phyloP scores from a whole-genome alignment of 140 eudicot species.

The Senecio squalidus region DNA sequence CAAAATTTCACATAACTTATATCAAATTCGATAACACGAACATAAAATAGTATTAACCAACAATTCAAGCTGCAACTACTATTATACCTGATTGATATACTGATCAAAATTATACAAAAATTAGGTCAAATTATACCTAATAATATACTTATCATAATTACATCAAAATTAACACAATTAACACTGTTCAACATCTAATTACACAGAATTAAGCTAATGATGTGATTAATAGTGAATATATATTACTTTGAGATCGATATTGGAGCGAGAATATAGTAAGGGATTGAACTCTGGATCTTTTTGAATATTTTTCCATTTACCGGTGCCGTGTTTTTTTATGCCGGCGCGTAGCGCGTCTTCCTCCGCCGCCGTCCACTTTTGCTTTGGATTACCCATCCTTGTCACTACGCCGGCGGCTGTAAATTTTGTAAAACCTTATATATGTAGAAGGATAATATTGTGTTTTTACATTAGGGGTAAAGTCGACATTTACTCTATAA shows the following conservation, averaged over 20 bases:
- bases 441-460: too few species aligned
- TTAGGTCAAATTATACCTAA: background rate
- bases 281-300: constrained; percentile 69
- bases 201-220: background rate
- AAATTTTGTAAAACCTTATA: too few species aligned
- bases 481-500: too few species aligned
- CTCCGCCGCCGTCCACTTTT: constrained; percentile 87
- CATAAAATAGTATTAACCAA: too few species aligned
- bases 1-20: background rate
- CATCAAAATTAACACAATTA: background rate
- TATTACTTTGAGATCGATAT: constrained; percentile 83
- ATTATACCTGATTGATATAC: background rate
- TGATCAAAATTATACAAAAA: background rate
- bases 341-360: constrained; percentile 91
- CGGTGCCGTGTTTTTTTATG: constrained; percentile 78
- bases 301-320: constrained; percentile 82
- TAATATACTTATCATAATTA: background rate
- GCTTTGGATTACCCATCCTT: constrained; percentile 85
- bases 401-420: background rate
- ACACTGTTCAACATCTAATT: background rate
- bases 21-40: background rate
- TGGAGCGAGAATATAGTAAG: constrained; percentile 67
- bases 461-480: too few species aligned
- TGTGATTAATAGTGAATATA: background rate
- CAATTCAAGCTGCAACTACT: background rate